phyloP scores from a whole-genome alignment of 495 filamentous ascomycete species.

The Neurospora tetraspora region DNA sequence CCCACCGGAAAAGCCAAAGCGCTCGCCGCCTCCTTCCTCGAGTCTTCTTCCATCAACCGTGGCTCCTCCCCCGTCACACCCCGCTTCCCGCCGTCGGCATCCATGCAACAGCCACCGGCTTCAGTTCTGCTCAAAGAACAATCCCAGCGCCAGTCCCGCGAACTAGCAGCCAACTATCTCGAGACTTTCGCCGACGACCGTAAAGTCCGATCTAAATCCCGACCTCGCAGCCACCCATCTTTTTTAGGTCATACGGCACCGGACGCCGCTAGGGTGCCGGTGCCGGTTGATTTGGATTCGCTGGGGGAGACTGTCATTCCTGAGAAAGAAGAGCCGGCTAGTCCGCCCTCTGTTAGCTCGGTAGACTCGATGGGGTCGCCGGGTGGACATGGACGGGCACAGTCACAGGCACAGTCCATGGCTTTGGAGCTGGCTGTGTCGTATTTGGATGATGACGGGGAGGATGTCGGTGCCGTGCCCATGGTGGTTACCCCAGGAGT shows the following conservation, averaged over 20 bases:
- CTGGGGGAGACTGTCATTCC: not conserved
- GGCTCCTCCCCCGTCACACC: not conserved
- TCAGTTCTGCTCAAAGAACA: not conserved
- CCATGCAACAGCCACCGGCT: not conserved
- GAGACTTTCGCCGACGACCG: not conserved
- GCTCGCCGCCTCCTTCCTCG: not conserved
- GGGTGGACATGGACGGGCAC: not conserved
- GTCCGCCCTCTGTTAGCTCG: not conserved
- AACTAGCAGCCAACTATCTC: not conserved
- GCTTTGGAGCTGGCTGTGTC: not conserved
- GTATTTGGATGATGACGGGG: not conserved
- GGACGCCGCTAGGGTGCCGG: not conserved
- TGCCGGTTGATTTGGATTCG: not conserved
- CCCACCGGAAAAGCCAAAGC: not conserved
- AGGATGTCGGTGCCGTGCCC: not conserved
- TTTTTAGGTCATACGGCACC: not conserved
- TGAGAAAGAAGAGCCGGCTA: not conserved
- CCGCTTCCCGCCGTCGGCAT: not conserved
- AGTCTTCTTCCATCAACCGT: not conserved
- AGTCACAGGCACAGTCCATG: not conserved
- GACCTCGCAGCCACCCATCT: not conserved
- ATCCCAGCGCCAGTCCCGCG: not conserved
- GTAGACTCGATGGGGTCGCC: not conserved
- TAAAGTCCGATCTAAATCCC: not conserved
- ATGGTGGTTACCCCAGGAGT: not conserved